Evolutionary conservation across 345 rosid species (phyloP).

Genomic region (Limnanthes douglasii): DNA sequence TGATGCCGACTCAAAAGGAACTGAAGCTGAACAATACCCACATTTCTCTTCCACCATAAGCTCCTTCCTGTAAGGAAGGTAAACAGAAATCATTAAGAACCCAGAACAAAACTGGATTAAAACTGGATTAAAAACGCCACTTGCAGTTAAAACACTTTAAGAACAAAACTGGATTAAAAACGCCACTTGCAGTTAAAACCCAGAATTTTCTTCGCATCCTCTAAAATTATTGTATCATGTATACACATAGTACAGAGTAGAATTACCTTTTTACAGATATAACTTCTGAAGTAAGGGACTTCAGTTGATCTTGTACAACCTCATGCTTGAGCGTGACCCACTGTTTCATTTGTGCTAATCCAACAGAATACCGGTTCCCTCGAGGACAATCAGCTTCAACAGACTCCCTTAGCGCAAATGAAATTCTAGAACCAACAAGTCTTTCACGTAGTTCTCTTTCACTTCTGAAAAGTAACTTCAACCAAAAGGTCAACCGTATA

Average conservation of each 20-base stretch:
- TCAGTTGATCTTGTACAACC: conserved; percentile 19
- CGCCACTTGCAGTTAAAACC: too few relatives aligned
- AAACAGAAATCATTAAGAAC: conserved; percentile 8
- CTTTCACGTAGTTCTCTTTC: conserved; percentile 84
- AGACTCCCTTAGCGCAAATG: conserved; percentile 23
- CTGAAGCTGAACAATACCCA: conserved; percentile 40
- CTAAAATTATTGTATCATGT: background rate
- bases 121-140: background rate
- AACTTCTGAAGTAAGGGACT: conserved; percentile 26
- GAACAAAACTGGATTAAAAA: conserved; percentile 1
- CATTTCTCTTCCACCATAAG: conserved; percentile 45
- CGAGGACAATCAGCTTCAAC: conserved; percentile 8
- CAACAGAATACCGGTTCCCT: conserved; percentile 26
- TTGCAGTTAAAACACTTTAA: conserved; percentile 1
- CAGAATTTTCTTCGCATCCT: background rate
- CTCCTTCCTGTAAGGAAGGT: conserved; percentile 15
- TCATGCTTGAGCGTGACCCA: conserved; percentile 43
- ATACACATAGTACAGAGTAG: background rate
- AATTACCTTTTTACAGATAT: conserved; percentile 28
- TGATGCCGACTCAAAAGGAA: conserved; percentile 58
- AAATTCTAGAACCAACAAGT: conserved; percentile 44
- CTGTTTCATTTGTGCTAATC: conserved; percentile 55
- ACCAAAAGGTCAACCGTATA: conserved; percentile 31
- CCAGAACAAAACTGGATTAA: background rate
- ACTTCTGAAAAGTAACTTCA: conserved; percentile 39